Base-by-base conservation (phyloP, 495 filamentous ascomycete genomes). In the Aspergillus cristatus region DNA sequence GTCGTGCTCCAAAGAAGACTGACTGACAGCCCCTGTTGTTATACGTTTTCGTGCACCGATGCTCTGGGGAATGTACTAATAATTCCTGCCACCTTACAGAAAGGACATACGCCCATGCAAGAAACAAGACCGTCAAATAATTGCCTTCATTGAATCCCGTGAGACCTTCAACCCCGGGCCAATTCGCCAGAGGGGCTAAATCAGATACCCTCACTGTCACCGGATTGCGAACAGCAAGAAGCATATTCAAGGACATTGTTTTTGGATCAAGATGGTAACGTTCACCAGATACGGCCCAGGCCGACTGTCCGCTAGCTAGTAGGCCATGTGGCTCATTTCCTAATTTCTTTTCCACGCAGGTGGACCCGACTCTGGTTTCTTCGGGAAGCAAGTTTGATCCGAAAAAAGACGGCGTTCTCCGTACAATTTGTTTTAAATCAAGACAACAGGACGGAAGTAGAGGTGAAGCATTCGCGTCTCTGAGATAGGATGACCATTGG, bases 71-170 rank as follows among this genome's bases (percentile, higher is more conserved):
- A 4, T 8, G 20, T 8, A 4, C 20, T 8, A 57, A 47, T 34
- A 52, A 36, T 34, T 54, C 50, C 34, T 44, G 50, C 54, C 47
- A 57, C 34, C 41, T 39, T 37, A 43, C 50, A 41, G 47, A 51
- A 14, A 57, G 17, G 5, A 57, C 48, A 50, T 54, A 57, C 11
- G 50, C 50, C 51, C 54, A 58, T 16, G 54, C 51, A 12, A 55
- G 28, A 31, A 41, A 53, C 17, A 58, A 31, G 7, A 53, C 41
- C 14, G 46, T 15, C 1, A 55, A 7, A 43, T 55, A 47, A 24
- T 55, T 58, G 1, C 46, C 46, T 5, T 51, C 29, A n/a, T 55
- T 52, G 20, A 45, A 37, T 26, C 31, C 29, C 13, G 20, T n/a
- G 8, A 54, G 28, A 13, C 52, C 52, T 12, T 48, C 18, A 10